phyloP scores from a whole-genome alignment of 495 filamentous ascomycete species.

The Penicillium longicatenatum region DNA sequence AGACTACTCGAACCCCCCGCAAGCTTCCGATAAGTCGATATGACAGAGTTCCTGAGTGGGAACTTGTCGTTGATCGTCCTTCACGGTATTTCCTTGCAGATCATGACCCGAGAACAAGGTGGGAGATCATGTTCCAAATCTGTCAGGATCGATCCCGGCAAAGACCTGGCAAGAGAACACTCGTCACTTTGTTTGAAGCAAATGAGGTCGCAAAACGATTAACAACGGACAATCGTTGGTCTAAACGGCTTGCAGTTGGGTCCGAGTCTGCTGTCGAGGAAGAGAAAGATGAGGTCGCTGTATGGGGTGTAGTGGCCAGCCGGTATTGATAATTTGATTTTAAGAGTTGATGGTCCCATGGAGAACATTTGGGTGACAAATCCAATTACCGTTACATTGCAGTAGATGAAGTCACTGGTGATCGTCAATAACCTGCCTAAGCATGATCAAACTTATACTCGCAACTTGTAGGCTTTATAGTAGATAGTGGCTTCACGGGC shows the following conservation, averaged over 20 bases:
- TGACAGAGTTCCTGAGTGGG: not conserved
- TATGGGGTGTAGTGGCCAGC: conserved; percentile 1
- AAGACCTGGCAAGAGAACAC: conserved; percentile 48
- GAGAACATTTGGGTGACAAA: too few relatives aligned
- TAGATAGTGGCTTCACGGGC: too few relatives aligned
- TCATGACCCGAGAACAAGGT: conserved; percentile 4
- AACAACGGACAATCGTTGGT: conserved; percentile 20
- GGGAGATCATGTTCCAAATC: conserved; percentile 23
- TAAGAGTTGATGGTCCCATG: not conserved
- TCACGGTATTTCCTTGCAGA: conserved; percentile 27
- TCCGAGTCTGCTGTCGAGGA: not conserved
- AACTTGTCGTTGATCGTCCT: not conserved
- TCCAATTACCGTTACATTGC: too few relatives aligned
- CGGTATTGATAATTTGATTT: not conserved
- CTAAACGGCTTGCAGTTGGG: not conserved
- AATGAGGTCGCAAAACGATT: conserved; percentile 72
- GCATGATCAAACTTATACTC: too few relatives aligned
- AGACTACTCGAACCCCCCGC: conserved; percentile 26
- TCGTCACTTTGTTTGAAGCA: conserved; percentile 70
- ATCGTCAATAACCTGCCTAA: too few relatives aligned
- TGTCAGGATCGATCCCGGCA: conserved; percentile 21
- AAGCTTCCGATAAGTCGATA: not conserved
- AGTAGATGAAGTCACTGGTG: too few relatives aligned
- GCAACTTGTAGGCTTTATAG: too few relatives aligned
- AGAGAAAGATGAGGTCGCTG: conserved; percentile 15